A percentile compares a stretch with the other conserved stretches of the same genome.
Conservation (phyloP, 805 yeast species). For the Candida sithepensis region DNA sequence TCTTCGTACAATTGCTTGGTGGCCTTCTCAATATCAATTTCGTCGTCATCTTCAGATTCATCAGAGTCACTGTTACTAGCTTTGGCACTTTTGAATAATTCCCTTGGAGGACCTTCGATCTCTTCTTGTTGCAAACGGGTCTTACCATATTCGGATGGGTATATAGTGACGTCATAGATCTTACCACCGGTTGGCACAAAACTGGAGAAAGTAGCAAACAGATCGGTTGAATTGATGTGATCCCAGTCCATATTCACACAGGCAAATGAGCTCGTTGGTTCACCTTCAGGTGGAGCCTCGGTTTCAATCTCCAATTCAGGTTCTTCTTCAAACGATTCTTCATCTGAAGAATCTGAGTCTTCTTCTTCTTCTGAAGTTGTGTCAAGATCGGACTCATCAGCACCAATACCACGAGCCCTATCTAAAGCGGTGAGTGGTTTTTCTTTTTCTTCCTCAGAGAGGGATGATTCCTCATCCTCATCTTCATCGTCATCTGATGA, state of each 20-base stretch:
- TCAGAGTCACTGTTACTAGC: slow-evolving; percentile 35
- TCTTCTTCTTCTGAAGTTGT: slow-evolving; percentile 33
- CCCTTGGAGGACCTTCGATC: slow-evolving; percentile 87
- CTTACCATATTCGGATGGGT: slow-evolving; percentile 91
- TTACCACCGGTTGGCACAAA: slow-evolving; percentile 77
- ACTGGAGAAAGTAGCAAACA: slow-evolving; percentile 83
- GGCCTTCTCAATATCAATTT: slow-evolving; percentile 44
- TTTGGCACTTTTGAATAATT: slow-evolving; percentile 56
- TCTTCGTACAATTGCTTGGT: slow-evolving; percentile 74
- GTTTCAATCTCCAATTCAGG: slow-evolving; percentile 55
- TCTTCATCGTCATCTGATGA: slow-evolving; percentile 11
- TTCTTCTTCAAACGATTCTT: slow-evolving; percentile 40
- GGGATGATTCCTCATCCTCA: slow-evolving; percentile 21
- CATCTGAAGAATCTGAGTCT: slow-evolving; percentile 39
- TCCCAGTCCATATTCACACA: slow-evolving; percentile 98
- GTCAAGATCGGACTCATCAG: slow-evolving; percentile 37
- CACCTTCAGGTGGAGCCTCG: slow-evolving; percentile 76
- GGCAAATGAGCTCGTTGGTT: slow-evolving; percentile 78
- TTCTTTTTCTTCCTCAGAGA: slow-evolving; percentile 29
- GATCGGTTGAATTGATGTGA: slow-evolving; percentile 78
- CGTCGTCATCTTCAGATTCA: slow-evolving; percentile 43
- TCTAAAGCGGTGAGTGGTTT: slow-evolving; percentile 12
- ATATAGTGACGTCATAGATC: slow-evolving; percentile 66
- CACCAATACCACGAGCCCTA: slow-evolving; percentile 60
- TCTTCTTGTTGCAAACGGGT: slow-evolving; percentile 89